Percentiles rank a stretch among this genome's conserved stretches.
Evolutionary conservation across 805 yeast genomes (phyloP).

Genomic region (Maudiozyma bulderi): DNA sequence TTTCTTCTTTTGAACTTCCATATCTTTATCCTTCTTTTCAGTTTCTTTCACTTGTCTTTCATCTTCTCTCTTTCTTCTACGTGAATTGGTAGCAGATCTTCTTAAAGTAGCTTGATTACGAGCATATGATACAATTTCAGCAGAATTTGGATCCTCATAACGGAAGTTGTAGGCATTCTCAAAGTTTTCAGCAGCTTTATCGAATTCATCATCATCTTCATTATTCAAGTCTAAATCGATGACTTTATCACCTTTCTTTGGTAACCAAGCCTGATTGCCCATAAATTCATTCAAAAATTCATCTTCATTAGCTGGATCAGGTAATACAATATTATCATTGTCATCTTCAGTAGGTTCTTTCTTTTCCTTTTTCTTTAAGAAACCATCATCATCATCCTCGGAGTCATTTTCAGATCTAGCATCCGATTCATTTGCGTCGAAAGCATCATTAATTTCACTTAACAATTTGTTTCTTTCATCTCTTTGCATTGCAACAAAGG

Average conservation of each 20-base stretch:
- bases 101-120: constrained; percentile 89
- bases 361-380: constrained; percentile 48
- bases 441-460: constrained; percentile 65
- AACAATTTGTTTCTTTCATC: constrained; percentile 70
- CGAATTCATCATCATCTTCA: constrained; percentile 66
- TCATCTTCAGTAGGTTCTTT: constrained; percentile 26
- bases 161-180: constrained; percentile 93
- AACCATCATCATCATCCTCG: constrained; percentile 35
- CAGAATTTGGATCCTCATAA: constrained; percentile 83
- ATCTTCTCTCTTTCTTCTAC: constrained; percentile 76
- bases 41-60: constrained; percentile 45
- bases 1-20: constrained; percentile 59
- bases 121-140: constrained; percentile 89
- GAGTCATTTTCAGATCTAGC: constrained; percentile 35
- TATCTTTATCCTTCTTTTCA: constrained; percentile 47
- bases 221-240: constrained; percentile 38
- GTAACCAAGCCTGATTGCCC: constrained; percentile 81
- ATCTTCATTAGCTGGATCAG: constrained; percentile 60
- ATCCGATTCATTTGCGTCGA: constrained; percentile 39
- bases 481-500: constrained; percentile 64
- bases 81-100: constrained; percentile 59
- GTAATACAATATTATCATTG: constrained; percentile 32
- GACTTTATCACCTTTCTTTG: constrained; percentile 52
- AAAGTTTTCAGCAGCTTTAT: constrained; percentile 81
- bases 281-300: constrained; percentile 68